These are phyloP conservation scores for Nemania sp. DNA, from an alignment of 2,329 filamentous ascomycete genomes.

Conservation along the genomic window DNA sequence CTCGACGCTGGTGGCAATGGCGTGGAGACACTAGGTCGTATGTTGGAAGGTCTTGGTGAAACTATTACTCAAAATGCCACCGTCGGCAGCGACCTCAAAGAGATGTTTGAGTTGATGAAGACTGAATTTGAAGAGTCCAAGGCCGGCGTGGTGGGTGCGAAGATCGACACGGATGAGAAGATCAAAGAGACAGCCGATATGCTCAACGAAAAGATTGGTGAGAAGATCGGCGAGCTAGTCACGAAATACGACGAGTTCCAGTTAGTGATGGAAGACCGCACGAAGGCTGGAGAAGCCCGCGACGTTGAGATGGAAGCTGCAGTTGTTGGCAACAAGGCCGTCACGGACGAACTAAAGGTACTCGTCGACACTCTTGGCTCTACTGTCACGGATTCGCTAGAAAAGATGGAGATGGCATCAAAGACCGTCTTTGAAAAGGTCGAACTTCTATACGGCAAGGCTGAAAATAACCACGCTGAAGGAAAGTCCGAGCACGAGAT, in stretches of 20 bases:
- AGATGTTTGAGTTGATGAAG: slow-evolving; percentile 75
- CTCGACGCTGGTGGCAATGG: slow-evolving; percentile 75
- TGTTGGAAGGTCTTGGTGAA: slow-evolving; percentile 68
- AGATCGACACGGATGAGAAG: slow-evolving; percentile 83
- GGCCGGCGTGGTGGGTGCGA: slow-evolving; percentile 75
- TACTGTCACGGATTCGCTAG: slow-evolving; percentile 77
- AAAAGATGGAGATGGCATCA: slow-evolving; percentile 85
- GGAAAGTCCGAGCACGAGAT: slow-evolving; percentile 78
- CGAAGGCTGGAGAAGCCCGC: slow-evolving; percentile 72
- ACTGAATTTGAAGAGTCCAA: slow-evolving; percentile 86
- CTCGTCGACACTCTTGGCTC: slow-evolving; percentile 84
- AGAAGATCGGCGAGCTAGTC: slow-evolving; percentile 75
- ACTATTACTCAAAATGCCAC: slow-evolving; percentile 60
- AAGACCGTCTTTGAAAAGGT: slow-evolving; percentile 84
- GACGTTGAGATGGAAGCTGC: slow-evolving; percentile 74
- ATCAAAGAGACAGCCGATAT: slow-evolving; percentile 61
- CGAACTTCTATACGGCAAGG: slow-evolving; percentile 73
- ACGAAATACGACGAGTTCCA: slow-evolving; percentile 89
- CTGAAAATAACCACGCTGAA: slow-evolving; percentile 75
- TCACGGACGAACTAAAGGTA: slow-evolving; percentile 84
- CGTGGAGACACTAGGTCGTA: slow-evolving; percentile 72
- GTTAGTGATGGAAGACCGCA: slow-evolving; percentile 70
- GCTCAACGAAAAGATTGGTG: slow-evolving; percentile 60
- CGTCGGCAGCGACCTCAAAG: slow-evolving; percentile 66
- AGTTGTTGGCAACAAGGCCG: slow-evolving; percentile 72